Conservation (phyloP, 306 rosid species). For the Vigna mungo region DNA sequence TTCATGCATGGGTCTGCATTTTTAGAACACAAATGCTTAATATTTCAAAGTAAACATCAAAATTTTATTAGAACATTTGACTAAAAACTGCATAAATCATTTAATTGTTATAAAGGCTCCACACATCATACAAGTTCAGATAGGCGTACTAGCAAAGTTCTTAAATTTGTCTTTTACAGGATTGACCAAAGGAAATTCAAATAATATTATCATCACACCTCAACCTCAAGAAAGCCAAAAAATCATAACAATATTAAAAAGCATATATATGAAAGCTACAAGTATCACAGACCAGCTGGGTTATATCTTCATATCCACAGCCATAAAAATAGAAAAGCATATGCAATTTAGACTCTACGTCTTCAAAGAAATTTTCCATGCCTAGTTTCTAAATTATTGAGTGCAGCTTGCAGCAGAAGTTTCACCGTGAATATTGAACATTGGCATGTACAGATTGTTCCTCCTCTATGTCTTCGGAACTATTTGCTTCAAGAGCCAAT, state of each 20-base stretch:
- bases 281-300: slow-evolving; percentile 31
- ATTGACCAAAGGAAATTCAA: background rate
- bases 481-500: slow-evolving; percentile 76
- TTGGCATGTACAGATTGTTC: slow-evolving; percentile 77
- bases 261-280: slow-evolving; percentile 29
- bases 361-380: slow-evolving; percentile 33
- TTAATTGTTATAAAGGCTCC: slow-evolving; percentile 8
- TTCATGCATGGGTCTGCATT: slow-evolving; percentile 98
- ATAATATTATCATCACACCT: slow-evolving; percentile 29
- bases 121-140: slow-evolving; percentile 24
- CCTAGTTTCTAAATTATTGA: background rate
- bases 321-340: slow-evolving; percentile 34
- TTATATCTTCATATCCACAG: slow-evolving; percentile 38
- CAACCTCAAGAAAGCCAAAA: slow-evolving; percentile 39
- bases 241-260: slow-evolving; percentile 13
- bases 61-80: slow-evolving; percentile 30
- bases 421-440: slow-evolving; percentile 63
- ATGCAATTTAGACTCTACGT: slow-evolving; percentile 19
- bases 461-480: slow-evolving; percentile 59
- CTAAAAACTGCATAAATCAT: slow-evolving; percentile 39
- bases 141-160: slow-evolving; percentile 35
- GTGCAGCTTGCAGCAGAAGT: slow-evolving; percentile 31
- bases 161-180: slow-evolving; percentile 21
- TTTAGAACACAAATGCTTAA: slow-evolving; percentile 44
- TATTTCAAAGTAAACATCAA: slow-evolving; percentile 20